Base-by-base conservation (phyloP, 345 rosid species). In the Eucalyptus curtisii region DNA sequence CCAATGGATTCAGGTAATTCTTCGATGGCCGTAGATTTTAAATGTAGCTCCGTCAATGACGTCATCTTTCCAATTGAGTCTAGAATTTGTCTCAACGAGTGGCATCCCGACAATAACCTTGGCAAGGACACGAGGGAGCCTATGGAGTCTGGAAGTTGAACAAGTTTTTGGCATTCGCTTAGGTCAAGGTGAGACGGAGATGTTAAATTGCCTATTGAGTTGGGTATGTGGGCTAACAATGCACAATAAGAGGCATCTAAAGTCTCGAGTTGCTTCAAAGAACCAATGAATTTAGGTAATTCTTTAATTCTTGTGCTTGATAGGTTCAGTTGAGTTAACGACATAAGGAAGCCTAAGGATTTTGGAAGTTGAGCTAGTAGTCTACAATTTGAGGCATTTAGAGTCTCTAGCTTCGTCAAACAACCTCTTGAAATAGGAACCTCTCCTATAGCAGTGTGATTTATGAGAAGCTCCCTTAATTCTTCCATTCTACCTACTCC, bases 101-200 rank as follows among this genome's bases (percentile, higher is more conserved):
- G 48, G 3, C 48, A 45, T 45, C 1, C 0, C 0, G 49, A 48
- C 14, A 4, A 48, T 0, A 48, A 48, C 0, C 2, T 1, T 0
- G n/a, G n/a, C n/a, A n/a, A 0, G 0, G 49, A 48, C 15, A 48
- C 0, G 1, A 48, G 15, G 0, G 5, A 48, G 49, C 49, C 49
- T 48, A 48, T 48, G 0, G 14, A 48, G 49, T 48, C 1, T 48
- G 49, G 49, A 27, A 59, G 66, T 57, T 25, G 64, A 57, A n/a
- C n/a, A 57, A 57, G n/a, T 5, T 59, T 10, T 2, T 0, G 0
- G 16, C 66, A 59, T 0, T 0, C 4, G 0, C 0, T 3, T 20
- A 52, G 10, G 25, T 52, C 57, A 52, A 19, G 57, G 25, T 0
- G 0, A 19, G 2, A 53, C 4, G 20, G 1, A 53, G 57, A 53